Evolutionary conservation across 257 asterid species (phyloP).

Genomic region (Solanum corneliomulleri): DNA sequence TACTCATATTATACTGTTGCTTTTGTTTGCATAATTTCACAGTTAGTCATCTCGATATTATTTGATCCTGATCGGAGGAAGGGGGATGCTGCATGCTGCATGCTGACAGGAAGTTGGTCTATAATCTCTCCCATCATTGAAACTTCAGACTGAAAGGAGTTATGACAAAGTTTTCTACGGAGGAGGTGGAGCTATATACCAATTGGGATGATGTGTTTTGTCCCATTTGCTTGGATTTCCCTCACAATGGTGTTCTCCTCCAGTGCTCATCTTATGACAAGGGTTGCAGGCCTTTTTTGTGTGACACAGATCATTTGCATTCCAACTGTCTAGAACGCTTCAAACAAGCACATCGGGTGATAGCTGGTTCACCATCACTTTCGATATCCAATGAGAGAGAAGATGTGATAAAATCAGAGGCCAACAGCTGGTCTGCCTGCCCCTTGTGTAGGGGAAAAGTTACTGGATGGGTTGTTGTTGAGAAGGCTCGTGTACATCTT

Average conservation of each 20-base stretch:
- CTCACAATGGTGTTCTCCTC: slow-evolving; percentile 81
- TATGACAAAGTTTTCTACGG: slow-evolving; percentile 21
- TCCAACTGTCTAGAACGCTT: slow-evolving; percentile 72
- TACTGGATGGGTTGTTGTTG: slow-evolving; percentile 59
- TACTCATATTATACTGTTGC: background rate
- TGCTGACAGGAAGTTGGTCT: slow-evolving; percentile 15
- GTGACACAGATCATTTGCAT: slow-evolving; percentile 72
- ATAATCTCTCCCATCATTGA: slow-evolving; percentile 5
- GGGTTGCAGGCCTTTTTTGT: slow-evolving; percentile 74
- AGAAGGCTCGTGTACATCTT: slow-evolving; percentile 46
- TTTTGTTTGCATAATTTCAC: background rate
- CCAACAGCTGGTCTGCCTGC: slow-evolving; percentile 42
- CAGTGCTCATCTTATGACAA: slow-evolving; percentile 60
- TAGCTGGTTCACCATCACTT: slow-evolving; percentile 23
- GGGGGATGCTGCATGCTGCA: background rate
- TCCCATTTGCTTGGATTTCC: slow-evolving; percentile 76
- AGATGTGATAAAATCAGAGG: slow-evolving; percentile 12
- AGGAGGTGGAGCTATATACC: slow-evolving; percentile 49
- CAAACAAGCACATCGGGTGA: slow-evolving; percentile 54
- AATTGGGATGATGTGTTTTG: slow-evolving; percentile 64
- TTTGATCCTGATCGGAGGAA: background rate
- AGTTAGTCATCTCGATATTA: background rate
- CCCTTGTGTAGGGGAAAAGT: slow-evolving; percentile 88
- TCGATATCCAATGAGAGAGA: slow-evolving; percentile 13
- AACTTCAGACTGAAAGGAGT: slow-evolving; percentile 20